Evolutionary conservation across 306 rosid species (phyloP).

Genomic region (Citrullus mucosospermus): DNA sequence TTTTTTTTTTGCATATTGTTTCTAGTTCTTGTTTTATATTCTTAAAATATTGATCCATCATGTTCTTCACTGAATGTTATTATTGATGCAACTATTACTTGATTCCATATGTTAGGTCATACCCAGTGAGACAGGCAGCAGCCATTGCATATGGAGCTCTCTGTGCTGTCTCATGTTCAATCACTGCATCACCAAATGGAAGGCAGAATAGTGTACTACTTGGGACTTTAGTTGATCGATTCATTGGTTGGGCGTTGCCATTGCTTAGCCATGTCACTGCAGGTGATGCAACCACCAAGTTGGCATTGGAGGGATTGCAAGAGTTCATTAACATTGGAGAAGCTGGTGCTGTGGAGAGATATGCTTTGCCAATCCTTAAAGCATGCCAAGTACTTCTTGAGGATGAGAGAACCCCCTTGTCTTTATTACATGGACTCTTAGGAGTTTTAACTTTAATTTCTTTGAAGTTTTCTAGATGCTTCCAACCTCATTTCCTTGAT

Average conservation of each 20-base stretch:
- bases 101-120: conserved; percentile 28
- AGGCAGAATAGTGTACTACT: conserved; percentile 72
- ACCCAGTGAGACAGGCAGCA: conserved; percentile 59
- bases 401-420: conserved; percentile 86
- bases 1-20: not conserved
- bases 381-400: conserved; percentile 82
- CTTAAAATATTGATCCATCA: not conserved
- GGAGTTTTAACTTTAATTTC: conserved; percentile 69
- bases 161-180: conserved; percentile 57
- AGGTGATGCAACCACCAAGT: conserved; percentile 45
- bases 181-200: conserved; percentile 41
- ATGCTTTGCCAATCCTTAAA: conserved; percentile 65
- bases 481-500: conserved; percentile 80
- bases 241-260: conserved; percentile 85
- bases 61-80: not conserved
- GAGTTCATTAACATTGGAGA: conserved; percentile 80
- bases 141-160: conserved; percentile 73
- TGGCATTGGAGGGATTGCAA: conserved; percentile 63
- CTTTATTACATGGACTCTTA: conserved; percentile 44
- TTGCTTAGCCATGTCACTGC: conserved; percentile 40
- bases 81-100: not conserved
- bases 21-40: not conserved
- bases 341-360: conserved; percentile 61
- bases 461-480: conserved; percentile 57
- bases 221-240: conserved; percentile 65